Percentiles rank a stretch among this genome's conserved stretches.
Conservation (phyloP, 108 stramenopile species). For the Discostella stelligeroides region DNA sequence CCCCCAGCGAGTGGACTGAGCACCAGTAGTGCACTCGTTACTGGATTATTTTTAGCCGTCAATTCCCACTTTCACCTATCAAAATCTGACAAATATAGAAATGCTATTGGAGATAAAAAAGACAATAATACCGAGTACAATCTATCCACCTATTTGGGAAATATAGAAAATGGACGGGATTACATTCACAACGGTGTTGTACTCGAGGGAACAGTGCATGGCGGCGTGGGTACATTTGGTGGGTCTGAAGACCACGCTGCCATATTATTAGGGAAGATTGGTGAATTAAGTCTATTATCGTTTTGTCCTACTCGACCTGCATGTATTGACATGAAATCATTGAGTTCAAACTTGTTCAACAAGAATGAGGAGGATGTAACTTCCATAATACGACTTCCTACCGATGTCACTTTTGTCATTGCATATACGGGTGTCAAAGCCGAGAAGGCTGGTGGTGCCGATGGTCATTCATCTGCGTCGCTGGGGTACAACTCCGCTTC, state of each 20-base stretch:
- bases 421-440: slow-evolving; percentile 35
- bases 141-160: slow-evolving; percentile 35
- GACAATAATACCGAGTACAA: slow-evolving; percentile 7
- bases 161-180: slow-evolving; percentile 31
- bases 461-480: slow-evolving; percentile 15
- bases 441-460: slow-evolving; percentile 30
- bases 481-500: slow-evolving; percentile 17
- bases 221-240: slow-evolving; percentile 41
- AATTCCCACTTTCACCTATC: slow-evolving; percentile 11
- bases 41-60: slow-evolving; percentile 23
- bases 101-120: slow-evolving; percentile 21
- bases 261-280: slow-evolving; percentile 15
- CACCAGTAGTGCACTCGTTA: slow-evolving; percentile 33
- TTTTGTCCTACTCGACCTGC: slow-evolving; percentile 30
- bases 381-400: slow-evolving; percentile 15
- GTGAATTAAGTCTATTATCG: slow-evolving; percentile 12
- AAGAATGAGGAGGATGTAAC: neutral
- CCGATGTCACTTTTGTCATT: slow-evolving; percentile 29
- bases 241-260: slow-evolving; percentile 43
- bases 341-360: neutral
- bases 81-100: slow-evolving; percentile 11
- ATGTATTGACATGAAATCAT: neutral
- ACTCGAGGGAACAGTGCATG: slow-evolving; percentile 25
- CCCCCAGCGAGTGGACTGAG: slow-evolving; percentile 35
- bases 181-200: neutral